These are phyloP conservation scores for Stropharia rugosoannulata DNA, from an alignment of 768 basidiomycete genomes.

Conservation along the genomic window DNA sequence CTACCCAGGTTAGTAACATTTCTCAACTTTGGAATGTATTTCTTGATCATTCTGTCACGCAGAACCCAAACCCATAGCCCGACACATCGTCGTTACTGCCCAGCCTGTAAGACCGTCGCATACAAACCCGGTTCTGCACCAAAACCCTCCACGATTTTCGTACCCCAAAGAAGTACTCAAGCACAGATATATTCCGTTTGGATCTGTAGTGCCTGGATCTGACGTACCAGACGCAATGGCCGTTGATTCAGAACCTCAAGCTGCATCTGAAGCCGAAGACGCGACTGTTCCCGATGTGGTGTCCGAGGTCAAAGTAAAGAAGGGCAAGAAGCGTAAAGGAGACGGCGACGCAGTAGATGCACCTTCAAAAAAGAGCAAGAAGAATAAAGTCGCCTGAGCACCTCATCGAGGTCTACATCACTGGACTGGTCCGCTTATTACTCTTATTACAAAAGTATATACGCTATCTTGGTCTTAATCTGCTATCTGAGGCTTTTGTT, in stretches of 20 bases:
- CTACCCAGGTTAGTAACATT: constrained; percentile 47
- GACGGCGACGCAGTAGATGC: constrained; percentile 18
- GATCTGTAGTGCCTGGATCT: constrained; percentile 36
- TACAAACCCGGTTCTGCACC: constrained; percentile 24
- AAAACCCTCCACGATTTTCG: constrained; percentile 54
- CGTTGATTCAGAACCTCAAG: constrained; percentile 12
- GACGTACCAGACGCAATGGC: constrained; percentile 25
- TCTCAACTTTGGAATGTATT: neutral
- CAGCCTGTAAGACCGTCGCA: constrained; percentile 39
- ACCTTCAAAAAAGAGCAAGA: constrained; percentile 47
- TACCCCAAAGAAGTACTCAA: constrained; percentile 63
- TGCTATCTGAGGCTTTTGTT: too few species aligned
- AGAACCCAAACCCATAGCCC: constrained; percentile 63
- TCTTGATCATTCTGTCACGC: neutral
- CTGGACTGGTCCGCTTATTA: too few species aligned
- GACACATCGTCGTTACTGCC: constrained; percentile 57
- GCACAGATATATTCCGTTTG: constrained; percentile 64
- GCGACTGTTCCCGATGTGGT: constrained; percentile 6
- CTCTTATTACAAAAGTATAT: too few species aligned
- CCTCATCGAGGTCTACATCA: neutral
- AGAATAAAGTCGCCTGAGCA: constrained; percentile 32
- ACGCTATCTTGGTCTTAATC: too few species aligned
- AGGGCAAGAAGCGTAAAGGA: constrained; percentile 48
- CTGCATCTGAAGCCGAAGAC: constrained; percentile 8
- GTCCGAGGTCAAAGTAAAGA: constrained; percentile 17